phyloP scores from a whole-genome alignment of 345 rosid genomes.

The Rhodamnia argentea region DNA sequence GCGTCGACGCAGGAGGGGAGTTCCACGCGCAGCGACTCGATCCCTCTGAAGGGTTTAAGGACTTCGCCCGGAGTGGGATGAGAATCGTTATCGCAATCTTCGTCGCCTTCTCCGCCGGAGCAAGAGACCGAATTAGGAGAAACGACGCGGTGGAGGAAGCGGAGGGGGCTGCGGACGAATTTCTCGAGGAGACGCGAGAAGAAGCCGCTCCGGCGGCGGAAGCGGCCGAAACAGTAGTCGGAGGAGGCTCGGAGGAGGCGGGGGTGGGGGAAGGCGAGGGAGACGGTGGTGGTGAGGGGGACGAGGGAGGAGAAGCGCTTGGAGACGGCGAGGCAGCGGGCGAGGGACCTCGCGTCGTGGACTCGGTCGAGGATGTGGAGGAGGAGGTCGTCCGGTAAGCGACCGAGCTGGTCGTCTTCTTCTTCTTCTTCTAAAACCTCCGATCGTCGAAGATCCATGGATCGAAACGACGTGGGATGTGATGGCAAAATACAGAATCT shows the following conservation, averaged over 20 bases:
- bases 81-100: not conserved
- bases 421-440: not conserved
- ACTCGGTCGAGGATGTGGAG: conserved; percentile 15
- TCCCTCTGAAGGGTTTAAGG: conserved; percentile 14
- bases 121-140: not conserved
- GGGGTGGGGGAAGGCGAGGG: conserved; percentile 4
- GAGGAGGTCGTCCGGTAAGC: conserved; percentile 17
- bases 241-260: not conserved
- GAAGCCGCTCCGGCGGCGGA: not conserved
- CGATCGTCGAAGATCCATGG: not conserved
- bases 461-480: not conserved
- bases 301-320: conserved; percentile 16
- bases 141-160: conserved; percentile 9
- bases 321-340: conserved; percentile 17
- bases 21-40: conserved; percentile 17
- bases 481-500: not conserved
- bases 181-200: not conserved
- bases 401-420: conserved; percentile 1
- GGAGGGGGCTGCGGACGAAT: conserved; percentile 13
- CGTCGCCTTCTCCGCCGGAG: not conserved
- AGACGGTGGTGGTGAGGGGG: conserved; percentile 3
- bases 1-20: conserved; percentile 12
- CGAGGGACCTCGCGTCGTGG: conserved; percentile 14
- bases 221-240: not conserved
- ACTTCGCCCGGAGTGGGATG: not conserved